Percentiles rank a stretch among this genome's conserved stretches.
Evolutionary conservation across 108 stramenopile species (phyloP).

Genomic region (Cyclotella choctawhatcheeana): DNA sequence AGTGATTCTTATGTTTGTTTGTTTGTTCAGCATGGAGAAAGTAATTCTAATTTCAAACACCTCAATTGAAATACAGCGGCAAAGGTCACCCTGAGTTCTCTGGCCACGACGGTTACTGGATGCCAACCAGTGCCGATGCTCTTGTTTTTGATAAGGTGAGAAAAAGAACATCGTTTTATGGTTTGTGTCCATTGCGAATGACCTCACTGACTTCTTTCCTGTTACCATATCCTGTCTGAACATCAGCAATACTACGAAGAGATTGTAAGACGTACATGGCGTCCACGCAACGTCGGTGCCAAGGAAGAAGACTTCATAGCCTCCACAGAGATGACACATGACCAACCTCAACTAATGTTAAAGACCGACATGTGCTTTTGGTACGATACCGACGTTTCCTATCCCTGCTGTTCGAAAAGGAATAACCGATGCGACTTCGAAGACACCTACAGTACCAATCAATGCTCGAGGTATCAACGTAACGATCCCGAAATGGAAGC

Average conservation of each 20-base stretch:
- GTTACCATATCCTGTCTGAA: too few relatives aligned
- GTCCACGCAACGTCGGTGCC: conserved; percentile 21
- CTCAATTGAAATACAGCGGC: not conserved
- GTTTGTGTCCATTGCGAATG: too few relatives aligned
- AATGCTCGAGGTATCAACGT: conserved; percentile 22
- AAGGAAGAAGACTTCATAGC: conserved; percentile 32
- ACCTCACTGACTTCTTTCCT: too few relatives aligned
- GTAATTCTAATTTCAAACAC: not conserved
- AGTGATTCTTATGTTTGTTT: not conserved
- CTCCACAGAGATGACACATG: conserved; percentile 6
- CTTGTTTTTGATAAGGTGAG: conserved; percentile 46
- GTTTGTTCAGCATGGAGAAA: not conserved
- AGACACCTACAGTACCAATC: conserved; percentile 6
- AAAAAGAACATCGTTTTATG: too few relatives aligned
- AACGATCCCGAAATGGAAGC: conserved; percentile 18
- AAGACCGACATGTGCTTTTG: conserved; percentile 44
- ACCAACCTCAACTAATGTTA: conserved; percentile 41
- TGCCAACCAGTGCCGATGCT: conserved; percentile 12
- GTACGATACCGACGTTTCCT: conserved; percentile 10
- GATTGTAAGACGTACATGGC: conserved; percentile 32
- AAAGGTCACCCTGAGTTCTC: conserved; percentile 12
- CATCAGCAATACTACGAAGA: conserved; percentile 47
- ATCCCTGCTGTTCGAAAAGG: conserved; percentile 36
- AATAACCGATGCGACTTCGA: conserved; percentile 27
- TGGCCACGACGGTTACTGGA: conserved; percentile 51